phyloP scores from a whole-genome alignment of 768 basidiomycete genomes.

The Hypholoma fasciculare region DNA sequence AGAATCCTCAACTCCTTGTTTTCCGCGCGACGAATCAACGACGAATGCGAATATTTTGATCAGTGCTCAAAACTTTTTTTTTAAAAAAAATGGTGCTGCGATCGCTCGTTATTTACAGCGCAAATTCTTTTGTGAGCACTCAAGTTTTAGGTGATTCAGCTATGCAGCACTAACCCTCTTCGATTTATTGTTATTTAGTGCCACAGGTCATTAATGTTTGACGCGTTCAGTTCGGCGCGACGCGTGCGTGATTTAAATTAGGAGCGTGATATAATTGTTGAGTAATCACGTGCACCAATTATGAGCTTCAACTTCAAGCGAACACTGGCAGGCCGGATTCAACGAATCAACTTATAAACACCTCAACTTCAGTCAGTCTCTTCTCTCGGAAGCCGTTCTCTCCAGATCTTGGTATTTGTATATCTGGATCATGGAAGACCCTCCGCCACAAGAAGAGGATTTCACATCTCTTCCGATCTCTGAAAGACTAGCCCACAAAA shows the following conservation, averaged over 20 bases:
- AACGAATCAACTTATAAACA: not conserved
- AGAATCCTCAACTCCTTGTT: too few relatives aligned
- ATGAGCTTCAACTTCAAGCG: too few relatives aligned
- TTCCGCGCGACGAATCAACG: too few relatives aligned
- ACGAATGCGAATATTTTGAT: too few relatives aligned
- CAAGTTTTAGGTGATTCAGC: too few relatives aligned
- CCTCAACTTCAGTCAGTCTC: not conserved
- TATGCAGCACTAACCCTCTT: too few relatives aligned
- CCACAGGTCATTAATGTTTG: too few relatives aligned
- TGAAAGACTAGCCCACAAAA: slow-evolving; percentile 90
- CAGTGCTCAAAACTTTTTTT: too few relatives aligned
- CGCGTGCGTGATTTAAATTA: not conserved
- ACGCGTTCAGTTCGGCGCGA: not conserved
- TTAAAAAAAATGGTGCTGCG: too few relatives aligned
- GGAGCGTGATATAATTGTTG: slow-evolving; percentile 6
- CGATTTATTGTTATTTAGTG: too few relatives aligned
- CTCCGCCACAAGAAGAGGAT: slow-evolving; percentile 92
- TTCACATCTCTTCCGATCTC: slow-evolving; percentile 76
- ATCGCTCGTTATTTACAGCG: too few relatives aligned
- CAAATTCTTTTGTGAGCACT: too few relatives aligned
- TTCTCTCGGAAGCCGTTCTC: slow-evolving; percentile 4
- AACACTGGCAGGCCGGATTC: not conserved
- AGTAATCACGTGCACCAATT: slow-evolving; percentile 12
- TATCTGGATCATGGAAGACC: slow-evolving; percentile 73
- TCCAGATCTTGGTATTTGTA: slow-evolving; percentile 13